phyloP scores from a whole-genome alignment of 352 stramenopile species.

The Globisporangium iwayamae region DNA sequence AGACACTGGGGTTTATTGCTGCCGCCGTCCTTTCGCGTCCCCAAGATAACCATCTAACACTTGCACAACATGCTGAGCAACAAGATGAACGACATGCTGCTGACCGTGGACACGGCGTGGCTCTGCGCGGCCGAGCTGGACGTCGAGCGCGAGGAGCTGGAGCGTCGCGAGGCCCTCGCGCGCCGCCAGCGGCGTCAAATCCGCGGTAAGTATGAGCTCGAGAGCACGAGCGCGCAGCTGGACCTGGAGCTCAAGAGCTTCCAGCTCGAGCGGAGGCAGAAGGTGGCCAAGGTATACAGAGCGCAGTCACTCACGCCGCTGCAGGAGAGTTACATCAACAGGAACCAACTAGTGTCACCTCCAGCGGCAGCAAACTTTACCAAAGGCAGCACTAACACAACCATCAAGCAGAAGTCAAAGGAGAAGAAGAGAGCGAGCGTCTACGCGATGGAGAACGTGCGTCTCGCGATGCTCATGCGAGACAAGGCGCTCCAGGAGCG shows the following conservation, averaged over 20 bases:
- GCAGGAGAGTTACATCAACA: background rate
- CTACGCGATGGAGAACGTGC: slow-evolving; percentile 67
- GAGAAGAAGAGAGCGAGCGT: slow-evolving; percentile 23
- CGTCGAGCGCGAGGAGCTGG: slow-evolving; percentile 82
- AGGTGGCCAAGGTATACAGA: background rate
- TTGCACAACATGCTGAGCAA: slow-evolving; percentile 24
- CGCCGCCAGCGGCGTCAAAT: slow-evolving; percentile 81
- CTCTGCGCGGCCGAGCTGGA: slow-evolving; percentile 53
- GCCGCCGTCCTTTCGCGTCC: no score
- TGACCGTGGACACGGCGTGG: slow-evolving; percentile 54
- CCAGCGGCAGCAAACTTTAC: background rate
- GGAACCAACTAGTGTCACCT: slow-evolving; percentile 6
- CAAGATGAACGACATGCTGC: slow-evolving; percentile 23
- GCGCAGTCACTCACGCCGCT: slow-evolving; percentile 16
- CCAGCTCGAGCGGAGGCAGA: slow-evolving; percentile 29
- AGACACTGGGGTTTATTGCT: no score
- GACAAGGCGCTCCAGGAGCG: slow-evolving; percentile 37
- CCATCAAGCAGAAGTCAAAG: background rate
- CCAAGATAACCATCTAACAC: no score
- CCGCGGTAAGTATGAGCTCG: slow-evolving; percentile 51
- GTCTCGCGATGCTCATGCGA: slow-evolving; percentile 41
- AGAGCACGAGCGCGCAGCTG: slow-evolving; percentile 32
- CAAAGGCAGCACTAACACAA: background rate
- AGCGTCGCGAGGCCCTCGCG: slow-evolving; percentile 93
- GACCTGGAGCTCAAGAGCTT: slow-evolving; percentile 51